Evolutionary conservation across 352 stramenopile species (phyloP).

Genomic region (Globisporangium abappressorium): DNA sequence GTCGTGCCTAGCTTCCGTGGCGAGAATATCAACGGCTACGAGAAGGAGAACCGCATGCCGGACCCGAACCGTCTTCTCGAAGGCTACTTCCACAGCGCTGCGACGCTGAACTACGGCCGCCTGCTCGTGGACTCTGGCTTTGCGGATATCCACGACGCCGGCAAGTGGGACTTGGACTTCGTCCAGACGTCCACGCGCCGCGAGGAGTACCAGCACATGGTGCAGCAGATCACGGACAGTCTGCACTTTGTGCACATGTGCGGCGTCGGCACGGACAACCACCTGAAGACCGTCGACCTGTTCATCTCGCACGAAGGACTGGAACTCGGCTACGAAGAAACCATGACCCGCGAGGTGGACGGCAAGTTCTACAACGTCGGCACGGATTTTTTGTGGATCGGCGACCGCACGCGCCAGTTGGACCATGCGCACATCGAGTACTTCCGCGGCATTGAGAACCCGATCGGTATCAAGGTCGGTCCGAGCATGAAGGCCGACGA

Average conservation of each 20-base stretch:
- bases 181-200: conserved; percentile 93
- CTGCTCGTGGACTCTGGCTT: conserved; percentile 95
- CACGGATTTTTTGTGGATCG: conserved; percentile 98
- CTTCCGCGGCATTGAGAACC: conserved; percentile 97
- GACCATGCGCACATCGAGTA: conserved; percentile 99
- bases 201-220: conserved; percentile 95
- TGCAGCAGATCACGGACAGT: conserved; percentile 95
- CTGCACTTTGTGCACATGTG: conserved; percentile 96
- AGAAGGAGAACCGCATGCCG: conserved; percentile 89
- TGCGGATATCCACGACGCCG: conserved; percentile 95
- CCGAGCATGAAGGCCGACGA: conserved; percentile 95
- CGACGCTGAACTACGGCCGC: conserved; percentile 97
- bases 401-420: conserved; percentile 96
- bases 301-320: conserved; percentile 99
- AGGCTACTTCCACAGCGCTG: conserved; percentile 96
- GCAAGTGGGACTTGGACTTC: conserved; percentile 98
- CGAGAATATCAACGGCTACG: conserved; percentile 98
- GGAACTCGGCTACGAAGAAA: conserved; percentile 97
- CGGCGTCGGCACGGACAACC: conserved; percentile 89
- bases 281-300: conserved; percentile 95
- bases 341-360: conserved; percentile 93
- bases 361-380: conserved; percentile 98
- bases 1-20: conserved; percentile 95
- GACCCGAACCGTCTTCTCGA: conserved; percentile 94
- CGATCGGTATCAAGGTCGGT: conserved; percentile 97